Evolutionary conservation across 2,329 filamentous ascomycete genomes (phyloP).

Genomic region (Fusarium avenaceum): DNA sequence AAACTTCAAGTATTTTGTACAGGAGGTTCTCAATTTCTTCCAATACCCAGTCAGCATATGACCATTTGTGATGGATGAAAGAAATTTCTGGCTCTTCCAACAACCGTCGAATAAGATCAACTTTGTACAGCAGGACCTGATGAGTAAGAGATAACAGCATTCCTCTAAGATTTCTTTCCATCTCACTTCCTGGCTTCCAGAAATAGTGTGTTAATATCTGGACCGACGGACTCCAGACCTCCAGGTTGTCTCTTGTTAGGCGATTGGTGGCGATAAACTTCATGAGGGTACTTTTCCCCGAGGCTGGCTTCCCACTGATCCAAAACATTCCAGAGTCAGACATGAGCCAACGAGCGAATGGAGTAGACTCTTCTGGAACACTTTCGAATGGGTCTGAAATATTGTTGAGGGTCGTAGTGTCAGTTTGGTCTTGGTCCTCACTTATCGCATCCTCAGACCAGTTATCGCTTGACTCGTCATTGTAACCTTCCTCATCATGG

Average conservation of each 20-base stretch:
- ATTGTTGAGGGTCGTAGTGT: too few relatives aligned
- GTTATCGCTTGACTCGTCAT: too few relatives aligned
- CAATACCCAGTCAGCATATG: not conserved
- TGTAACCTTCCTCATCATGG: not conserved
- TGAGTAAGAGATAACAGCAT: not conserved
- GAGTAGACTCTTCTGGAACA: accelerated
- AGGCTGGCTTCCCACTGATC: conserved; percentile 1
- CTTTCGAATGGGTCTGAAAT: accelerated
- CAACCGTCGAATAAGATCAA: not conserved
- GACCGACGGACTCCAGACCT: accelerated
- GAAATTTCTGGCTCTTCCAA: not conserved
- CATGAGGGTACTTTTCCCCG: not conserved
- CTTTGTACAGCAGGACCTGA: not conserved
- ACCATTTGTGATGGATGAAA: not conserved
- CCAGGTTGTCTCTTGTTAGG: not conserved
- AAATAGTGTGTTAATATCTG: not conserved
- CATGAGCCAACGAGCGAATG: not conserved
- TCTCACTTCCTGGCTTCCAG: not conserved
- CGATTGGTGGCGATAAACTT: not conserved
- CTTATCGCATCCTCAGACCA: too few relatives aligned
- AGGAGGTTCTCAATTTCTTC: not conserved
- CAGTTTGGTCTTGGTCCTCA: not conserved
- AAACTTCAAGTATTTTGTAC: not conserved
- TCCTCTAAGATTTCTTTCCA: not conserved
- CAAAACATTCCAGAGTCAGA: not conserved